phyloP scores from a whole-genome alignment of 495 filamentous ascomycete genomes.

The Talaromyces borbonicus region DNA sequence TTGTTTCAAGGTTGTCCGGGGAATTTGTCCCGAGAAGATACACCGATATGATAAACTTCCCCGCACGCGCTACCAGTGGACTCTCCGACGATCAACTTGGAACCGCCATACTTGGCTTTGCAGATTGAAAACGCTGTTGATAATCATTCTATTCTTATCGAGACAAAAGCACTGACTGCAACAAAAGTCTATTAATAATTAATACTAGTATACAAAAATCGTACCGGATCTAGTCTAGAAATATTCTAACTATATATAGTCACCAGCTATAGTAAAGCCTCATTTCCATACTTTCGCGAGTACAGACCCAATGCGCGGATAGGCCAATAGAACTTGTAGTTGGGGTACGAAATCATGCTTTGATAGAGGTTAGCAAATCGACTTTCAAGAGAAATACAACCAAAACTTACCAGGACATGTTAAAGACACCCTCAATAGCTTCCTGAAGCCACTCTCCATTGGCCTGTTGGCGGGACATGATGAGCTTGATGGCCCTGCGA shows the following conservation, averaged over 20 bases:
- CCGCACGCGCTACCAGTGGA: no score
- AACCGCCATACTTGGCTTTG: no score
- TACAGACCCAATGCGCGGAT: constrained; percentile 91
- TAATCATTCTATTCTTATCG: no score
- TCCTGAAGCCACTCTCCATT: constrained; percentile 96
- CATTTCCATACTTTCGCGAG: constrained; percentile 62
- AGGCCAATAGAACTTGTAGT: constrained; percentile 96
- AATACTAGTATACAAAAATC: neutral
- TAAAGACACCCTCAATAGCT: constrained; percentile 95
- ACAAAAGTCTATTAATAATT: no score
- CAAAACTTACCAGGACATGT: constrained; percentile 74
- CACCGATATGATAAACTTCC: no score
- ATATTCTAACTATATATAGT: neutral
- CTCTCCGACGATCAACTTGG: no score
- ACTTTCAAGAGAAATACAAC: constrained; percentile 44
- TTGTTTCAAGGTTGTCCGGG: no score
- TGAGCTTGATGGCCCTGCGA: constrained; percentile 62
- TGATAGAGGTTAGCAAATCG: constrained; percentile 55
- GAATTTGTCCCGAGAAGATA: no score
- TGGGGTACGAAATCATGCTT: constrained; percentile 97
- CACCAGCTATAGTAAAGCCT: constrained; percentile 28
- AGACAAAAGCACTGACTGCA: no score
- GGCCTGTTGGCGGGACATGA: constrained; percentile 73
- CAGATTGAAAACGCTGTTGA: no score
- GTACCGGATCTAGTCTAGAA: neutral